Percentiles rank a stretch among this genome's conserved stretches.
Evolutionary conservation across 495 filamentous ascomycete genomes (phyloP).

Genomic region (Hapsidospora chrysogenum): DNA sequence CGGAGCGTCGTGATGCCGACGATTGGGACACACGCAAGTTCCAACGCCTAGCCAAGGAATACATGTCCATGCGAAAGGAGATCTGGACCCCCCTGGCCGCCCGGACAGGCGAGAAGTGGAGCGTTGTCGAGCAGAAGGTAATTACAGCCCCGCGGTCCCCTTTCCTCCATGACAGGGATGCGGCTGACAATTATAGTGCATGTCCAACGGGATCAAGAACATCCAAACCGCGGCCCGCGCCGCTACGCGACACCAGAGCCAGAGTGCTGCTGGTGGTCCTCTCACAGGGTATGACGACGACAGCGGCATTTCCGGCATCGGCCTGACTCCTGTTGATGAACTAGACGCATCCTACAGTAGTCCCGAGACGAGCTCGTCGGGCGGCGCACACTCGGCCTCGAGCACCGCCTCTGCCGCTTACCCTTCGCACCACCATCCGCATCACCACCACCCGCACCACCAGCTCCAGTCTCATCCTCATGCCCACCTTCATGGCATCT

Average conservation of each 20-base stretch:
- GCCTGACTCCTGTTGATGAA: slow-evolving; percentile 33
- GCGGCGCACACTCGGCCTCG: slow-evolving; percentile 10
- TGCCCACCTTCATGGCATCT: too few species aligned
- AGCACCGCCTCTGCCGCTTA: slow-evolving; percentile 2
- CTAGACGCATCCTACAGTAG: slow-evolving; percentile 28
- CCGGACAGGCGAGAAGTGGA: slow-evolving; percentile 48
- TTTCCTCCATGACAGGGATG: neutral
- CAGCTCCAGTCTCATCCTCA: too few species aligned
- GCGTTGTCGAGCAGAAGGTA: slow-evolving; percentile 53
- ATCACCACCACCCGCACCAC: slow-evolving; percentile 11
- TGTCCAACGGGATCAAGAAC: slow-evolving; percentile 42
- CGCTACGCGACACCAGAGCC: slow-evolving; percentile 26
- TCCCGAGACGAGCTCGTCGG: slow-evolving; percentile 25
- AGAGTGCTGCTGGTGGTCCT: slow-evolving; percentile 9
- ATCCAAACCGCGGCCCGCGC: slow-evolving; percentile 35
- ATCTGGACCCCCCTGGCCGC: slow-evolving; percentile 52
- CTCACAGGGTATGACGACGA: slow-evolving; percentile 30
- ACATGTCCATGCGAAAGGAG: slow-evolving; percentile 46
- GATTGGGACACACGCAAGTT: slow-evolving; percentile 49
- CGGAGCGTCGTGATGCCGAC: slow-evolving; percentile 43
- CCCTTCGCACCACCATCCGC: slow-evolving; percentile 6
- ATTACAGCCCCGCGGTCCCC: slow-evolving; percentile 6
- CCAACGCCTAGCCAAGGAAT: slow-evolving; percentile 46
- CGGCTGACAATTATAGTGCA: slow-evolving; percentile 22
- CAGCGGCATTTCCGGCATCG: slow-evolving; percentile 28